These are phyloP conservation scores for Botrytis squamosa DNA, from an alignment of 2,329 filamentous ascomycete species.

Conservation along the genomic window DNA sequence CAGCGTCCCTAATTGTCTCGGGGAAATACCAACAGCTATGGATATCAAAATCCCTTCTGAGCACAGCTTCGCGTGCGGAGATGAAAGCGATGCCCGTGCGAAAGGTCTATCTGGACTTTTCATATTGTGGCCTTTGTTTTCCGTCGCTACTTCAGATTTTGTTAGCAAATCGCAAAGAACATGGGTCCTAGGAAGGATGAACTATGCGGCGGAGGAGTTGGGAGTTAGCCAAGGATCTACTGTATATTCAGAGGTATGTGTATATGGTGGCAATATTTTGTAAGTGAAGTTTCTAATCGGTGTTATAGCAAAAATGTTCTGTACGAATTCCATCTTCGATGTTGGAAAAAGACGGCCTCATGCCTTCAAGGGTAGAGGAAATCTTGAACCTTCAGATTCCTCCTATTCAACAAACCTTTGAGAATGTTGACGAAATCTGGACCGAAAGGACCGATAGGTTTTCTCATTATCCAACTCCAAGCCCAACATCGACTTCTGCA, in stretches of 20 bases:
- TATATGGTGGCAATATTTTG: background rate
- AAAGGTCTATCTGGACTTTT: conserved; percentile 32
- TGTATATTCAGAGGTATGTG: conserved; percentile 4
- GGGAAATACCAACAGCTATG: conserved; percentile 42
- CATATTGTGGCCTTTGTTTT: conserved; percentile 33
- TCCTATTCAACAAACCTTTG: background rate
- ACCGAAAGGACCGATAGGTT: background rate
- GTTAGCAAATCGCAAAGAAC: conserved; percentile 26
- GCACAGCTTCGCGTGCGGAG: conserved; percentile 54
- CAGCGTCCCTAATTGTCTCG: conserved; percentile 58
- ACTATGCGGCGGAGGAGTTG: conserved; percentile 30
- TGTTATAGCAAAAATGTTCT: background rate
- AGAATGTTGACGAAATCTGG: background rate
- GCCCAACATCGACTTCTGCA: conserved; percentile 10
- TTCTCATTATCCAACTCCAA: conserved; percentile 3
- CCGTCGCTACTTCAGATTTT: conserved; percentile 31
- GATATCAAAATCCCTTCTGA: conserved; percentile 22
- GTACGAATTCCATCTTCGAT: conserved; percentile 14
- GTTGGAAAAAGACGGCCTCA: conserved; percentile 11
- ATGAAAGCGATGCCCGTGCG: conserved; percentile 33
- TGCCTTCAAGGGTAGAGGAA: background rate
- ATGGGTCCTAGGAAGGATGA: conserved; percentile 30
- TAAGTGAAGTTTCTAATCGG: background rate
- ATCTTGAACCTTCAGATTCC: background rate
- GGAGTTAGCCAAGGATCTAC: conserved; percentile 30